Evolutionary conservation across 345 rosid species (phyloP).

Genomic region (Salix dunnii): DNA sequence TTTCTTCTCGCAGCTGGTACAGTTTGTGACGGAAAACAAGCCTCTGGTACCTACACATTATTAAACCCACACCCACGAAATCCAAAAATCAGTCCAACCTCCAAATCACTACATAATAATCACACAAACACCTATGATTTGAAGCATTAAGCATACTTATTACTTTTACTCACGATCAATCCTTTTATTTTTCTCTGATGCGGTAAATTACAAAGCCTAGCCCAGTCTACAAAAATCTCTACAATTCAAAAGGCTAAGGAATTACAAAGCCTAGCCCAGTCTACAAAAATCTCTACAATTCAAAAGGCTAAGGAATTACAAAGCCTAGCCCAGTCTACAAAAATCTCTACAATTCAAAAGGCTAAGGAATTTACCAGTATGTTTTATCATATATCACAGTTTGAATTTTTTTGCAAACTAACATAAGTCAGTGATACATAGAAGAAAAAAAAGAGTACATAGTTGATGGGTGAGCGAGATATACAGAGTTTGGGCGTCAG

Average conservation of each 20-base stretch:
- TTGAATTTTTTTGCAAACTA: not conserved
- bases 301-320: not conserved
- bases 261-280: not conserved
- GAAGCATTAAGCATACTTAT: not conserved
- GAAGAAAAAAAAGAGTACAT: not conserved
- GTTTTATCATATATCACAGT: not conserved
- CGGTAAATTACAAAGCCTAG: not conserved
- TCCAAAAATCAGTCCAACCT: not conserved
- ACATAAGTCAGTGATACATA: not conserved
- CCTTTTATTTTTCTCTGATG: not conserved
- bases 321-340: not conserved
- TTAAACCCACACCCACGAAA: not conserved
- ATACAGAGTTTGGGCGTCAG: constrained; percentile 92
- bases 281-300: not conserved
- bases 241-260: not conserved
- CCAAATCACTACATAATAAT: not conserved
- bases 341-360: not conserved
- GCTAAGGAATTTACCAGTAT: not conserved
- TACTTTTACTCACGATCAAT: not conserved
- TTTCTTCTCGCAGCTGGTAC: constrained; percentile 89
- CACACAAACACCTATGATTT: not conserved
- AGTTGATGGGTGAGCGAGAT: not conserved
- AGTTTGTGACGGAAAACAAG: constrained; percentile 83
- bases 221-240: not conserved
- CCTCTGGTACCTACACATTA: constrained; percentile 71